Conservation (phyloP, 768 basidiomycete genomes). For the Tephrocybe sp. region DNA sequence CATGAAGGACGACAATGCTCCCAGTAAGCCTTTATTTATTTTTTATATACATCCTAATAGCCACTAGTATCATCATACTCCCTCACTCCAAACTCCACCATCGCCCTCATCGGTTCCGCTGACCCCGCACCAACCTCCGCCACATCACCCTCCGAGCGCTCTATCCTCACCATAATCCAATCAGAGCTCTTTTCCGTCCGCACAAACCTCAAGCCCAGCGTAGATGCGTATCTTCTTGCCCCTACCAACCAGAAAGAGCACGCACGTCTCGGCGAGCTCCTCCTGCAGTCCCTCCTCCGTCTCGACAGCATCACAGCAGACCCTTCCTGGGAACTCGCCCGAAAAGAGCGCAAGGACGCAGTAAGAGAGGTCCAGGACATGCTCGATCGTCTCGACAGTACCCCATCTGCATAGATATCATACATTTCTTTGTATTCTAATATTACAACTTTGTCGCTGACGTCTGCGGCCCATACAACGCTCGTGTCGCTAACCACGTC, state of each 20-base stretch:
- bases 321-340: conserved; percentile 73
- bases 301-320: conserved; percentile 82
- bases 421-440: conserved; percentile 1
- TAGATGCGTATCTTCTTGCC: conserved; percentile 53
- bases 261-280: conserved; percentile 71
- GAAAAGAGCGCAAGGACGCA: conserved; percentile 80
- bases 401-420: conserved; percentile 15
- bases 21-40: conserved; percentile 42
- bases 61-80: conserved; percentile 70
- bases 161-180: conserved; percentile 53
- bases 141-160: conserved; percentile 43
- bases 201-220: conserved; percentile 50
- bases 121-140: conserved; percentile 23
- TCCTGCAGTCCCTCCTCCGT: conserved; percentile 85
- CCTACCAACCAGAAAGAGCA: conserved; percentile 37
- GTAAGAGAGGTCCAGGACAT: conserved; percentile 84
- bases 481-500: conserved; percentile 16
- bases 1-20: conserved; percentile 78
- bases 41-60: conserved; percentile 11
- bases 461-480: conserved; percentile 18
- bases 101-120: conserved; percentile 64
- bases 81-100: conserved; percentile 64
- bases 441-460: conserved; percentile 32
- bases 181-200: conserved; percentile 55
- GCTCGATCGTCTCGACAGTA: conserved; percentile 74